Percentiles rank a stretch among this genome's conserved stretches.
Evolutionary conservation across 257 asterid species (phyloP).

Genomic region (Euphrasia confusa): DNA sequence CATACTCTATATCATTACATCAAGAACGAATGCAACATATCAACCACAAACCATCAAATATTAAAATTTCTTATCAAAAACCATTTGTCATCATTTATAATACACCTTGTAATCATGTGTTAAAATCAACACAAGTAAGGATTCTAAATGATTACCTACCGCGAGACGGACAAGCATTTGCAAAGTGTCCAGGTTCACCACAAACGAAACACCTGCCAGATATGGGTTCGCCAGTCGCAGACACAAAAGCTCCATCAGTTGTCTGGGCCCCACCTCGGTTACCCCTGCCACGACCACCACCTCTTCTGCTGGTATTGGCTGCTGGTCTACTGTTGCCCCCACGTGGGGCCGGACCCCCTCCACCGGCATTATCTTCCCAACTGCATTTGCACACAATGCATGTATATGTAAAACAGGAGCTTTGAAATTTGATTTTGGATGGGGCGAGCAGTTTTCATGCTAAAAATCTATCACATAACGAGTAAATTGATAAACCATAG

Average conservation of each 20-base stretch:
- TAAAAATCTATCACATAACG: conserved; percentile 12
- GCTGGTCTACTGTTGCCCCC: conserved; percentile 38
- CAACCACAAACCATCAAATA: no score
- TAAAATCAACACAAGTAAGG: background rate
- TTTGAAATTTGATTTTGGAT: background rate
- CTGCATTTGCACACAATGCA: conserved; percentile 39
- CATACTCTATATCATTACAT: no score
- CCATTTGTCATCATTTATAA: no score
- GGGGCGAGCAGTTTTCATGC: conserved; percentile 12
- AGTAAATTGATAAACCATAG: conserved; percentile 20
- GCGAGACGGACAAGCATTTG: conserved; percentile 79
- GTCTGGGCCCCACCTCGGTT: conserved; percentile 38
- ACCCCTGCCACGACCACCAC: conserved; percentile 49
- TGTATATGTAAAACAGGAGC: conserved; percentile 13
- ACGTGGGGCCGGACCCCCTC: conserved; percentile 40
- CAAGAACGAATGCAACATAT: no score
- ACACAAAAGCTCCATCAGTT: conserved; percentile 48
- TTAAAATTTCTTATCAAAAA: no score
- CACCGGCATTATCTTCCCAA: conserved; percentile 66
- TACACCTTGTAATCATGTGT: no score
- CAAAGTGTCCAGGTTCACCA: conserved; percentile 91
- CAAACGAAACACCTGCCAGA: conserved; percentile 81
- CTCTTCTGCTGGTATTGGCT: conserved; percentile 46
- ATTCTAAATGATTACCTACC: conserved; percentile 38
- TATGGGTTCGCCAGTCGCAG: conserved; percentile 90